Evolutionary conservation across 2,329 filamentous ascomycete species (phyloP), one percentile per base, ranked within the genome.

Genomic region (Escovopsis sp.): DNA sequence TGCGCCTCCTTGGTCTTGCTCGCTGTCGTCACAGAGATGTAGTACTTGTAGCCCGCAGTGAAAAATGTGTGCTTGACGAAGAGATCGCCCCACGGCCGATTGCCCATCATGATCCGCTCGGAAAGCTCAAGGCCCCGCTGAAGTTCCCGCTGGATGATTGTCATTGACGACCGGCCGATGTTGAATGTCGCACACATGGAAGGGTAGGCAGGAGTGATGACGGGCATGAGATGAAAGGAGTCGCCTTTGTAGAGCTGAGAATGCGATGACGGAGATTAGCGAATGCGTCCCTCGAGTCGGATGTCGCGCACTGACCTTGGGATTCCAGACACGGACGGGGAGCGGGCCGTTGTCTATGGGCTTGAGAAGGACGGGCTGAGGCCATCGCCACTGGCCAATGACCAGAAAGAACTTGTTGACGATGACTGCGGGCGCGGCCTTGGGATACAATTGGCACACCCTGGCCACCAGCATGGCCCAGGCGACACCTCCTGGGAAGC

Each of bases 111-210:
- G 46, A 98, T 93, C 51, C 78, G 76, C 47, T 84, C 79, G 9
- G 86, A 78, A 42, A 95, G 81, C 40, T 84, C 71, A 40, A 80
- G 75, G 5, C 81, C 91, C 32, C 84, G 77, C 48, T 80, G 71
- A 15, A 96, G 74, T 57, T 98, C 91, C 37, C 79, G 73, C 49
- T 86, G 75, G 54, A 98, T 87, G 39, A 95, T 77, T 7, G 74
- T 68, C 66, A 87, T 85, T 2, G 87, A 93, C 1, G 89, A 96
- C 49, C 76, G 70, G 3, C 84, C 88, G 46, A 98, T 81, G 54
- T 94, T 96, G 66, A 94, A 91, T 0, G 91, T 96, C 2, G 91
- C 82, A 59, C 91, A 96, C 88, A 95, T 96, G 39, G 87, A 93
- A 3, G 91, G 91, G 58, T 95, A 96, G 1, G 91, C 88, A 1